Percentiles rank a stretch among this genome's conserved stretches.
Conservation (phyloP, 2,329 filamentous ascomycete genomes). For the Hypoxylon sp. region DNA sequence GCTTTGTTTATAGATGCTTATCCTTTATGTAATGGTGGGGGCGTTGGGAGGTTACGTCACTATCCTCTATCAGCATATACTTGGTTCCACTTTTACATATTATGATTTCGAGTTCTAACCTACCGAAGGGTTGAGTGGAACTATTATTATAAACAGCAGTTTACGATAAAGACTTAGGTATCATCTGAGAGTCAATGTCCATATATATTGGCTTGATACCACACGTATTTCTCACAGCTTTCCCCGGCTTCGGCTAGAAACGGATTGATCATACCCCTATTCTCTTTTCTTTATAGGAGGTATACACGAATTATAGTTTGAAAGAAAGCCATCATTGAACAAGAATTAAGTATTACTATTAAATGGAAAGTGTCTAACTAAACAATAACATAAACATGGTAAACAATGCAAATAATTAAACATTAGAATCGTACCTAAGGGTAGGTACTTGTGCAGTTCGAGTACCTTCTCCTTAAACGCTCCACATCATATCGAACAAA, state of each 20-base stretch:
- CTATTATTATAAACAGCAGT: background rate
- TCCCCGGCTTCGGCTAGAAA: background rate
- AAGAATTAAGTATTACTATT: background rate
- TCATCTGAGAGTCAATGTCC: background rate
- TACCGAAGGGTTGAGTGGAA: background rate
- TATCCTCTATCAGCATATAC: background rate
- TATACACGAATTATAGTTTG: too few relatives aligned
- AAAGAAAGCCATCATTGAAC: background rate
- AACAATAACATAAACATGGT: background rate
- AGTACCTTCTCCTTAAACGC: background rate
- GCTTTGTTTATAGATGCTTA: background rate
- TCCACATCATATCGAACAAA: background rate
- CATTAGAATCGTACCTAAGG: background rate
- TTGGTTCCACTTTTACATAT: conserved; percentile 5
- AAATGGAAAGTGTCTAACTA: background rate
- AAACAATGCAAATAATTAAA: background rate
- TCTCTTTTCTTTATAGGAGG: background rate
- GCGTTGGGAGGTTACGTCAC: conserved; percentile 4
- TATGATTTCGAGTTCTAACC: too few relatives aligned
- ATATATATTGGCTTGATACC: background rate
- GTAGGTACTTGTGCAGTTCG: background rate
- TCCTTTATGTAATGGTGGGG: conserved; percentile 15
- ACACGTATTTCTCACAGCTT: background rate
- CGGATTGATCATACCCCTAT: background rate
- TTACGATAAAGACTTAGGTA: background rate